phyloP scores from a whole-genome alignment of 2,329 filamentous ascomycete species.

The Lachnum nothofagi region DNA sequence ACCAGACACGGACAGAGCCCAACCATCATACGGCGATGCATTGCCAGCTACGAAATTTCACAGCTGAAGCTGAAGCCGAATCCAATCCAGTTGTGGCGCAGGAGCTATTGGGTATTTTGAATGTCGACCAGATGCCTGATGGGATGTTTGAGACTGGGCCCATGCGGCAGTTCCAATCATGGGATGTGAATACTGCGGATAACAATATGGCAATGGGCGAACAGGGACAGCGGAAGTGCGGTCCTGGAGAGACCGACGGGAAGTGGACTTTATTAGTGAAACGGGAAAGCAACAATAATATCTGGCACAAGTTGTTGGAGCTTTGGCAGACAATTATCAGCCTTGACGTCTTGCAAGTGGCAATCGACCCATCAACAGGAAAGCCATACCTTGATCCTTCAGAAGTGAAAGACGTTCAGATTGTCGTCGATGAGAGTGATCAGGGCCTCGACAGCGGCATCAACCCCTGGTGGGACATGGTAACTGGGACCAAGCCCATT shows the following conservation, averaged over 20 bases:
- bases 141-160: not conserved
- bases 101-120: slow-evolving; percentile 30
- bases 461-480: slow-evolving; percentile 10
- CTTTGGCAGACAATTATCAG: not conserved
- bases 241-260: not conserved
- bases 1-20: slow-evolving; percentile 7
- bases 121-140: not conserved
- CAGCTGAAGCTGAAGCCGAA: slow-evolving; percentile 1
- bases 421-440: slow-evolving; percentile 7
- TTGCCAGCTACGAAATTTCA: slow-evolving; percentile 13
- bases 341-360: slow-evolving; percentile 10
- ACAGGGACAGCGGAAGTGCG: not conserved
- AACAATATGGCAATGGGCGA: not conserved
- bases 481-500: slow-evolving; percentile 15
- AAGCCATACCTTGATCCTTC: slow-evolving; percentile 7
- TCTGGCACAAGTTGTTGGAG: slow-evolving; percentile 9
- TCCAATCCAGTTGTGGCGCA: slow-evolving; percentile 17
- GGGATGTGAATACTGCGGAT: not conserved
- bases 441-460: slow-evolving; percentile 8
- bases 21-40: slow-evolving; percentile 7
- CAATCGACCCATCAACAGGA: slow-evolving; percentile 11
- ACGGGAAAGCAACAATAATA: not conserved
- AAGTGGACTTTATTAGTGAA: not conserved
- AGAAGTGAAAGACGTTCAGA: slow-evolving; percentile 9
- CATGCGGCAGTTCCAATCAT: not conserved